Conservation (phyloP, 768 basidiomycete genomes). For the Chalciporus piperatus region DNA sequence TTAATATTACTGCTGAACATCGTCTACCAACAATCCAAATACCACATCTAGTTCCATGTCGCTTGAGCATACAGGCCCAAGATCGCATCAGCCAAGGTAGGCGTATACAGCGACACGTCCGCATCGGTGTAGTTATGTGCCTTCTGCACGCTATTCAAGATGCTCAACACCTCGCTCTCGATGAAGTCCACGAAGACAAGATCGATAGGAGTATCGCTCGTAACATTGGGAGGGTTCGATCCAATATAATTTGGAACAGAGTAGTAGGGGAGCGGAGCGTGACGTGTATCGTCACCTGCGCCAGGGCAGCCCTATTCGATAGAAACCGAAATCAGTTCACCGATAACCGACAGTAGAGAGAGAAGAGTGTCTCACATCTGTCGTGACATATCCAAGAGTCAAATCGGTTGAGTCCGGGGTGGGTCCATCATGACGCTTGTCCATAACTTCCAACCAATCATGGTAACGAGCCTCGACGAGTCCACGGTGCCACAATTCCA, state of each 20-base stretch:
- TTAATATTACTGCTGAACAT: no score
- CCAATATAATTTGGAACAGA: slow-evolving; percentile 55
- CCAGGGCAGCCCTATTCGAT: slow-evolving; percentile 60
- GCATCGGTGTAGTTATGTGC: slow-evolving; percentile 45
- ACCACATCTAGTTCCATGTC: slow-evolving; percentile 26
- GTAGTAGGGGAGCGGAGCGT: slow-evolving; percentile 59
- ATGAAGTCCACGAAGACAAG: slow-evolving; percentile 79
- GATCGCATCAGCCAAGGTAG: slow-evolving; percentile 38
- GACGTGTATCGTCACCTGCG: slow-evolving; percentile 69
- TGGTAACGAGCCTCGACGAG: slow-evolving; percentile 37
- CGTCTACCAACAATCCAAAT: no score
- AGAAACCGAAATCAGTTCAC: neutral
- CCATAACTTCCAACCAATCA: no score
- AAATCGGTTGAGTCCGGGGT: slow-evolving; percentile 14
- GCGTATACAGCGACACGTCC: slow-evolving; percentile 56
- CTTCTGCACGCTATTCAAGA: slow-evolving; percentile 56
- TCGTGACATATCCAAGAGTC: slow-evolving; percentile 75
- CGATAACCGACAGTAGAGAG: neutral
- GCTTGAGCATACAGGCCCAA: slow-evolving; percentile 42
- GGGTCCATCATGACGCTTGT: no score
- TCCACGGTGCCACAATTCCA: slow-evolving; percentile 39
- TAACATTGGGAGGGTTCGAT: slow-evolving; percentile 49
- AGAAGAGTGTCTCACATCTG: slow-evolving; percentile 46
- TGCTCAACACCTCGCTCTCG: slow-evolving; percentile 44
- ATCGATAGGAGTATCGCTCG: slow-evolving; percentile 55